phyloP scores from a whole-genome alignment of 2,329 filamentous ascomycete genomes.

The Phaeosphaeriaceae sp. region DNA sequence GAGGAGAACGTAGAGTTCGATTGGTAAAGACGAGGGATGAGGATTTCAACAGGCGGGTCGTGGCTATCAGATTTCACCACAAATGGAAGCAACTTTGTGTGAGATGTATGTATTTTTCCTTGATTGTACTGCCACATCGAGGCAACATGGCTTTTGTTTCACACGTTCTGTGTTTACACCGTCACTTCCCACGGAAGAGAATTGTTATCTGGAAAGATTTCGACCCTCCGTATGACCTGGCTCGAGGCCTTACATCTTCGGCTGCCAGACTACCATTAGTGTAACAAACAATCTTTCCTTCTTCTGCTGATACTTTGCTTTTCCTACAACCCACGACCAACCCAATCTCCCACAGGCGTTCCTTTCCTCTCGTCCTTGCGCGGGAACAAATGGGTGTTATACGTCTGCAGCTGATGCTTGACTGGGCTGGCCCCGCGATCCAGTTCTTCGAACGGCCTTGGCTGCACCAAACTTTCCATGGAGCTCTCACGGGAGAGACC shows the following conservation, averaged over 20 bases:
- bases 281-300: background rate
- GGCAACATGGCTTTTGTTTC: too few species aligned
- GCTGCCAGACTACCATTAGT: background rate
- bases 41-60: too few species aligned
- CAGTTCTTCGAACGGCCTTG: slow-evolving; percentile 8
- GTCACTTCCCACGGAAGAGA: too few species aligned
- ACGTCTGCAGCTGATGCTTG: slow-evolving; percentile 24
- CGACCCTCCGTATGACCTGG: too few species aligned
- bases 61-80: too few species aligned
- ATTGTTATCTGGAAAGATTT: too few species aligned
- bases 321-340: slow-evolving; percentile 6
- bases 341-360: slow-evolving; percentile 17
- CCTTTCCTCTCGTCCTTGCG: slow-evolving; percentile 25
- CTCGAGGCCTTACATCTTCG: too few species aligned
- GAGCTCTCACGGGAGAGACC: slow-evolving; percentile 26
- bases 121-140: too few species aligned
- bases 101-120: too few species aligned
- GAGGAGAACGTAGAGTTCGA: background rate
- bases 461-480: slow-evolving; percentile 18
- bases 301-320: background rate
- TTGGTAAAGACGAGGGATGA: background rate
- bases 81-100: too few species aligned
- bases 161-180: too few species aligned
- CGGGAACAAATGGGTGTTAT: slow-evolving; percentile 42
- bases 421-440: slow-evolving; percentile 2